Percentiles rank a stretch among this genome's conserved stretches.
Conservation (phyloP, 768 basidiomycete species). For the Termitomyces sp. region DNA sequence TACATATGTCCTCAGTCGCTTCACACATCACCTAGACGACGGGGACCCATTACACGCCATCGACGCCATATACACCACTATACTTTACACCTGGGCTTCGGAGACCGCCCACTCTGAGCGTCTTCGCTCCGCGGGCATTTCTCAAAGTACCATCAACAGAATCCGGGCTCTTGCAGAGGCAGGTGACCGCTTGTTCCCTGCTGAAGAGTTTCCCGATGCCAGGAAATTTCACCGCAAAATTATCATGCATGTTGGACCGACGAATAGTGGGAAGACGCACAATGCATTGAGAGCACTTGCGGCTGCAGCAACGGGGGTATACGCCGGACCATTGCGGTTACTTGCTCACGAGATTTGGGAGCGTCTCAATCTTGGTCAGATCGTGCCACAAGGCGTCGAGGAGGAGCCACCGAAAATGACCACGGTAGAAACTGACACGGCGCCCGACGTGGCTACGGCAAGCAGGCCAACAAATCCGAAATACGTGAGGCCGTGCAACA, state of each 20-base stretch:
- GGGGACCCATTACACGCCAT: constrained; percentile 22
- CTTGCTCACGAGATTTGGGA: constrained; percentile 96
- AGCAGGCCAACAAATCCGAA: constrained; percentile 38
- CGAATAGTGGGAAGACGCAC: constrained; percentile 97
- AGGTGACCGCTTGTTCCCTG: constrained; percentile 42
- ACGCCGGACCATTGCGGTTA: constrained; percentile 88
- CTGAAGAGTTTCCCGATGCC: constrained; percentile 47
- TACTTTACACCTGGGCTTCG: constrained; percentile 57
- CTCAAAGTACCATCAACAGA: constrained; percentile 29
- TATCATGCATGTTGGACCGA: constrained; percentile 96
- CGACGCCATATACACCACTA: constrained; percentile 49
- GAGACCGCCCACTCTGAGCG: constrained; percentile 24
- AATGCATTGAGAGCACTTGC: constrained; percentile 88
- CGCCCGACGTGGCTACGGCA: constrained; percentile 30
- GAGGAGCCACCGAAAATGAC: constrained; percentile 34
- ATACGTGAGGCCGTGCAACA: constrained; percentile 70
- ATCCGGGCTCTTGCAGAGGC: constrained; percentile 36
- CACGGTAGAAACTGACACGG: constrained; percentile 27
- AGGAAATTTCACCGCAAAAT: constrained; percentile 69
- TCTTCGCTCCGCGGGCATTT: constrained; percentile 24
- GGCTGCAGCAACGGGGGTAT: constrained; percentile 67
- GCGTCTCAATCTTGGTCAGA: constrained; percentile 85
- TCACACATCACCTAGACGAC: constrained; percentile 33
- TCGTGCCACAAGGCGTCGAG: constrained; percentile 67
- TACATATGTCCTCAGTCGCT: constrained; percentile 40